phyloP scores from a whole-genome alignment of 768 basidiomycete genomes.

The Coprinopsis sp. region DNA sequence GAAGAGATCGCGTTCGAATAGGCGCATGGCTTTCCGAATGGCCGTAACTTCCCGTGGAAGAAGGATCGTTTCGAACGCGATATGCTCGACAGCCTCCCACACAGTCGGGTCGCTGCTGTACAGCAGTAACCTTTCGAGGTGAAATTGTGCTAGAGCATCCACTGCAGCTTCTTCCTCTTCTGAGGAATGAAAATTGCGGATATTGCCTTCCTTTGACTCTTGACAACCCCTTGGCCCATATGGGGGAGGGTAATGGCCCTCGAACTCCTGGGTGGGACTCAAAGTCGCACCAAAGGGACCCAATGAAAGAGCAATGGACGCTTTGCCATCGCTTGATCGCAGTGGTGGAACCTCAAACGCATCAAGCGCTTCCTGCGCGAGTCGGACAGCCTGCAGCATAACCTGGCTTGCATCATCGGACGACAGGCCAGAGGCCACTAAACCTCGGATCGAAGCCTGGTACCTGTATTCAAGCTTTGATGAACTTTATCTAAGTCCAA shows the following conservation, averaged over 20 bases:
- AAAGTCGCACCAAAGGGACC: slow-evolving; percentile 73
- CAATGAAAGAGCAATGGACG: slow-evolving; percentile 44
- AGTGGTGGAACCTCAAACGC: slow-evolving; percentile 18
- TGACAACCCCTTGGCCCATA: slow-evolving; percentile 55
- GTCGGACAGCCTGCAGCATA: slow-evolving; percentile 49
- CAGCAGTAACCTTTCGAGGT: slow-evolving; percentile 53
- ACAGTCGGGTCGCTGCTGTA: slow-evolving; percentile 43
- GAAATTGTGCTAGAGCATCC: slow-evolving; percentile 54
- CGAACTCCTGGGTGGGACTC: slow-evolving; percentile 64
- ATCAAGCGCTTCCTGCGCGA: slow-evolving; percentile 44
- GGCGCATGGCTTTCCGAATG: slow-evolving; percentile 55
- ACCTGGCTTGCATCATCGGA: slow-evolving; percentile 36
- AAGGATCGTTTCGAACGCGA: slow-evolving; percentile 81
- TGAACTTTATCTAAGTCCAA: neutral
- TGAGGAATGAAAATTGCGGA: slow-evolving; percentile 37
- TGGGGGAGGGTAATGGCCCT: slow-evolving; percentile 71
- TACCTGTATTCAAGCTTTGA: slow-evolving; percentile 39
- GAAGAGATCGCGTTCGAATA: slow-evolving; percentile 24
- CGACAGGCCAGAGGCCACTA: slow-evolving; percentile 46
- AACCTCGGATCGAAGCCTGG: slow-evolving; percentile 56
- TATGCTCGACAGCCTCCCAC: slow-evolving; percentile 55
- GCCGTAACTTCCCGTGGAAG: slow-evolving; percentile 60
- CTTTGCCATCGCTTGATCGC: slow-evolving; percentile 22
- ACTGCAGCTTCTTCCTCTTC: slow-evolving; percentile 36
- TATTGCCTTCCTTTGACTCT: slow-evolving; percentile 25